Evolutionary conservation across 805 yeast genomes (phyloP), one percentile per base, ranked within the genome.

Genomic region (Cyberlindnera suaveolens): DNA sequence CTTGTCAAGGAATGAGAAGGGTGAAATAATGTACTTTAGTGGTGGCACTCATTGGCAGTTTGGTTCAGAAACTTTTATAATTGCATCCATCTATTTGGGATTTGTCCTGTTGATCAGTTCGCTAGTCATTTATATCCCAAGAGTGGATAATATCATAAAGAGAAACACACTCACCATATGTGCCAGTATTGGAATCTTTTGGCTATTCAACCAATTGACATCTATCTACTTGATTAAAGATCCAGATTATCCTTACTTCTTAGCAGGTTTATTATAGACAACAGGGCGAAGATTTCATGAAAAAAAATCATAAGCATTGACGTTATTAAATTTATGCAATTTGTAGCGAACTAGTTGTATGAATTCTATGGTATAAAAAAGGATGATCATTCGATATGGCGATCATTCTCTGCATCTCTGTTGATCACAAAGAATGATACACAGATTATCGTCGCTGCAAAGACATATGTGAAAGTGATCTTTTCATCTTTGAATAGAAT

Each of bases 401-500:
- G 60, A 44, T 85, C 95, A 19, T 71, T 75, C 56, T 80, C 80
- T 48, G 87, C 95, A 53, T 82, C 87, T 49, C 72, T 78, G 63
- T 91, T 91, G 36, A 93, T 82, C 36, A 85, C 79, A 51, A 89
- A 76, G 60, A 93, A 93, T 1, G 97, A 91, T 18, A 79, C 63
- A 20, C 90, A 78, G 32, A 93, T 95, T 39, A 89, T 67, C 3
- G 65, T 54, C 2, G 98, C 98, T 1, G 98, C 98, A 31, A 83
- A 53, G 11, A 83, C 64, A 58, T 93, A 93, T 43, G 78, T 58
- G 34, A 71, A 52, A 15, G 86, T 74, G 54, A 86, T 74, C 31
- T 67, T 61, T 50, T 82, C 79, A 30, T 76, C 77, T 57, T 85
- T 83, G 51, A 89, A 67, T 6, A 88, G 43, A 61, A 88, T 72